Evolutionary conservation across 106 monocot genomes (phyloP).

Genomic region (Acanthochlamys bracteata): DNA sequence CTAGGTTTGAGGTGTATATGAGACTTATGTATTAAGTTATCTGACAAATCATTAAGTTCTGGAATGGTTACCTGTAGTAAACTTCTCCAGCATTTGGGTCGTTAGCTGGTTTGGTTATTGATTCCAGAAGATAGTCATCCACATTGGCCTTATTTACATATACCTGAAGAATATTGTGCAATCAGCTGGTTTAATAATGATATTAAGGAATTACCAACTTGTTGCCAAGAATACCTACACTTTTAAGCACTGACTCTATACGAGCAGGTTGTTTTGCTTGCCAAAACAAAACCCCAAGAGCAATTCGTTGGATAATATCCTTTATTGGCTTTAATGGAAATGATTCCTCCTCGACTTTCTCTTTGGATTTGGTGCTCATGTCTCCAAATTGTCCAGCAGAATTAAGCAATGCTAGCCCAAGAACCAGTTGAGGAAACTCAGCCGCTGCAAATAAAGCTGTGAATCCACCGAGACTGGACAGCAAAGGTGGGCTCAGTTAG

Average conservation of each 20-base stretch:
- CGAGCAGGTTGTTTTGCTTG: constrained; percentile 91
- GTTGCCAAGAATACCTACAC: constrained; percentile 34
- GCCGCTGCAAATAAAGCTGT: constrained; percentile 80
- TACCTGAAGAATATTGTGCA: constrained; percentile 29
- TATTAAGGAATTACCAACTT: background rate
- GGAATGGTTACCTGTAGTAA: constrained; percentile 57
- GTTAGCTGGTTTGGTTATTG: constrained; percentile 59
- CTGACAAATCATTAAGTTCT: background rate
- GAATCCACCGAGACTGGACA: constrained; percentile 89
- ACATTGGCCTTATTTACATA: constrained; percentile 82
- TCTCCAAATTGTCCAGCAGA: constrained; percentile 89
- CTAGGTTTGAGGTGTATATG: too few relatives aligned
- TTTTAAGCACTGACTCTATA: constrained; percentile 73
- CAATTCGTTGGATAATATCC: constrained; percentile 59
- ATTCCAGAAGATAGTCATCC: constrained; percentile 87
- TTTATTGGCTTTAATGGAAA: constrained; percentile 73
- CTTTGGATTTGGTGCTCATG: constrained; percentile 13
- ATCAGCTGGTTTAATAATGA: background rate
- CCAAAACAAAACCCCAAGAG: constrained; percentile 84
- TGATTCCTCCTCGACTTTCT: constrained; percentile 21
- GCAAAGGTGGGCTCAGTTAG: background rate
- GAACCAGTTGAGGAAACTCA: constrained; percentile 43
- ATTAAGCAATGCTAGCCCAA: constrained; percentile 72
- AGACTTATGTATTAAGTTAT: background rate
- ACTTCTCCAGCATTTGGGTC: constrained; percentile 96